Base-by-base conservation (phyloP, 2,329 filamentous ascomycete species). In the Aspergillus melleus region DNA sequence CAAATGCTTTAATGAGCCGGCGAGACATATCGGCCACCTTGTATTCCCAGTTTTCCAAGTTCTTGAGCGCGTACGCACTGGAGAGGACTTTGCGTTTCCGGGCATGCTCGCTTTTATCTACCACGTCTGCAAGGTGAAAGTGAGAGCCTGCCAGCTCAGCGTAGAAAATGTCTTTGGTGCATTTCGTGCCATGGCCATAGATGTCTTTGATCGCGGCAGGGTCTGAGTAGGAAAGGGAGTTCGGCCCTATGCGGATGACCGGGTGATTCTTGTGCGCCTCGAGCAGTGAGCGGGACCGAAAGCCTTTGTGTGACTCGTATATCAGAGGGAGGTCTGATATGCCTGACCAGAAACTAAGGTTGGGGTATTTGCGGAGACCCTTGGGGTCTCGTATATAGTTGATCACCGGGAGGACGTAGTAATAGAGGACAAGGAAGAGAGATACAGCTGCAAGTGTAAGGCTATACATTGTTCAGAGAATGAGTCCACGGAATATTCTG, bases 21-120 rank as follows among this genome's bases (percentile, higher is more conserved):
- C 64, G 63, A 19, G 67, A 70, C 56, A 72, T 76, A 57, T 77
- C 74, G 16, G 72, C 72, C 4, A 79, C 75, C 52, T 77, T 78
- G 64, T 71, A 73, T 57, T 78, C 77, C 76, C 74, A 78, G 3
- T 68, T 65, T 46, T 77, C 75, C 0, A 79, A 67, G 36, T 77
- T 76, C 64, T 78, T 78, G 11, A 76, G 52, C 1, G 77, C 74
- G 60, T 76, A 79, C 1, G 75, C 76, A 16, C 67, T 69, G 0
- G 76, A 73, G 2, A 79, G 58, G 0, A 75, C 66, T 60, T 77
- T 78, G 10, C 77, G 66, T 61, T 79, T 79, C 0, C 73, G 69
- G 0, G 70, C 68, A 58, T 80, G 77, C 1, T 77, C 73, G 3
- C 63, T 55, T 60, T 76, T 76, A 59, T 78, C 74, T 5, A 76